These are phyloP conservation scores for Mycena venus DNA, from an alignment of 768 basidiomycete genomes.

Conservation along the genomic window DNA sequence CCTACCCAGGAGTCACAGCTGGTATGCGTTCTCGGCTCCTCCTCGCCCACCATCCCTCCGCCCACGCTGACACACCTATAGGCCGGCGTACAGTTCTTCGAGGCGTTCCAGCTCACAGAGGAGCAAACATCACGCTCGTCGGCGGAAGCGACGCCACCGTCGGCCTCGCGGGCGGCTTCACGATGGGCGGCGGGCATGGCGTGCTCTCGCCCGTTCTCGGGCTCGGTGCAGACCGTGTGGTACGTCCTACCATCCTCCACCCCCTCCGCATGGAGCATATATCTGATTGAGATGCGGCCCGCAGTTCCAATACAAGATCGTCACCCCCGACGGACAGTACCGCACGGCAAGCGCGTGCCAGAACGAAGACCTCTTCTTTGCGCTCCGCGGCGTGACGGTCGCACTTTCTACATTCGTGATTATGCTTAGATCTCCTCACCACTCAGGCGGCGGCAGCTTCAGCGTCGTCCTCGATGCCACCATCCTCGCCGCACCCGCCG, in stretches of 20 bases:
- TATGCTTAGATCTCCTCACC: background rate
- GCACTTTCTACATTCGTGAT: conserved; percentile 58
- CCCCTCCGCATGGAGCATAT: background rate
- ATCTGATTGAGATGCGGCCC: background rate
- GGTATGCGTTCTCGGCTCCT: conserved; percentile 52
- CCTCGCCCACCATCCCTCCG: background rate
- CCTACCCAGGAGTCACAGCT: conserved; percentile 49
- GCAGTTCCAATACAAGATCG: conserved; percentile 64
- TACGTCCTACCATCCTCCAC: too few relatives aligned
- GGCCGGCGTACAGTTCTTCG: conserved; percentile 61
- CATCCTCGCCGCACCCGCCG: conserved; percentile 53
- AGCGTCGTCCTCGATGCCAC: conserved; percentile 55
- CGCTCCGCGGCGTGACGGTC: conserved; percentile 62
- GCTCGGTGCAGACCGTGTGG: conserved; percentile 60
- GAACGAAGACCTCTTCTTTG: conserved; percentile 68
- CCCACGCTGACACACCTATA: background rate
- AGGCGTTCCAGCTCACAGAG: conserved; percentile 60
- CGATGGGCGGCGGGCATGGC: conserved; percentile 60
- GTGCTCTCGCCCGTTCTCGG: conserved; percentile 60
- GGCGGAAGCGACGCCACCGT: conserved; percentile 59
- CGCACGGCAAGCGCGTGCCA: conserved; percentile 62
- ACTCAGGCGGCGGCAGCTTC: conserved; percentile 60
- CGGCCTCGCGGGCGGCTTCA: conserved; percentile 53
- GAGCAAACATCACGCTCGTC: conserved; percentile 58
- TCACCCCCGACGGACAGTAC: conserved; percentile 64